phyloP scores from a whole-genome alignment of 345 rosid genomes.

The Angophora floribunda region DNA sequence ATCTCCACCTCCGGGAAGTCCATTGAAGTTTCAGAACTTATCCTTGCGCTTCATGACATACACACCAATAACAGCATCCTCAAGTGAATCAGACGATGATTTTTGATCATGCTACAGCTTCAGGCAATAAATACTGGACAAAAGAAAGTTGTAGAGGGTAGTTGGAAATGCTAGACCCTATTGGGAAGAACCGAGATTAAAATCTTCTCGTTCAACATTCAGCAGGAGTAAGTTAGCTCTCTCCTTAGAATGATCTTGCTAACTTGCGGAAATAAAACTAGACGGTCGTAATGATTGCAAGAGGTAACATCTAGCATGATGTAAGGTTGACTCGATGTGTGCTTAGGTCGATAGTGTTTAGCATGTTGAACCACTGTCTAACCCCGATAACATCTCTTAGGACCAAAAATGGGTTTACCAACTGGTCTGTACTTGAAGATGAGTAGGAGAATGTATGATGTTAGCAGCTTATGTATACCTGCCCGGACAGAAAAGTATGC shows the following conservation, averaged over 20 bases:
- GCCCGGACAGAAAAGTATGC: not conserved
- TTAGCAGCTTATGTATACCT: not conserved
- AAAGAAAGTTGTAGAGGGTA: not conserved
- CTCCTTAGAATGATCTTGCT: not conserved
- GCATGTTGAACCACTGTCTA: not conserved
- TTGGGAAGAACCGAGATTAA: not conserved
- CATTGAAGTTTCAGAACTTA: constrained; percentile 25
- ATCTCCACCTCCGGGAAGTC: constrained; percentile 7
- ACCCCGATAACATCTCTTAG: not conserved
- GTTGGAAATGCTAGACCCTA: not conserved
- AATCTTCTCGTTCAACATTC: not conserved
- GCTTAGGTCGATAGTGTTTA: not conserved
- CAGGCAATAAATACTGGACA: not conserved
- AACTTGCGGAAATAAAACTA: not conserved
- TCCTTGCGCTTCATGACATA: constrained; percentile 34
- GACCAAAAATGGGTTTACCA: not conserved
- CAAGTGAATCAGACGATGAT: constrained; percentile 46
- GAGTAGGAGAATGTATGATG: not conserved
- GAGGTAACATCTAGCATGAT: not conserved
- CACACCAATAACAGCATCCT: constrained; percentile 8
- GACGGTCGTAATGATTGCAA: not conserved
- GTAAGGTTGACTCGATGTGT: not conserved
- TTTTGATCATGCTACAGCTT: constrained; percentile 1
- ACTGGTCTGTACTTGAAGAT: not conserved
- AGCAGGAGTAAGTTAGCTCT: not conserved